Conservation (phyloP, 2,329 filamentous ascomycete species). For the Ophiostoma novo-ulmi region DNA sequence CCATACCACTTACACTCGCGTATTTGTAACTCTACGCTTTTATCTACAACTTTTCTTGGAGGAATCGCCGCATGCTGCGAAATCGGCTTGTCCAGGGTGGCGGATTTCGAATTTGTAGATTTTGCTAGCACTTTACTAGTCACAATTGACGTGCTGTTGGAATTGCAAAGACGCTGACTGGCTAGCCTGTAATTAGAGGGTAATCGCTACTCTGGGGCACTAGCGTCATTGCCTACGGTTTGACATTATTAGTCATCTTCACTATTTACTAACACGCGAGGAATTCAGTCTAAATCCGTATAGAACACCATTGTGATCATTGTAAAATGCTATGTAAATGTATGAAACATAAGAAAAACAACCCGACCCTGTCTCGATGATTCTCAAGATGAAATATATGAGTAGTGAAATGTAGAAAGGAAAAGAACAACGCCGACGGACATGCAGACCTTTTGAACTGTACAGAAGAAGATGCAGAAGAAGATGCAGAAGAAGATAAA, state of each 20-base stretch:
- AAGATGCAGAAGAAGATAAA: not conserved
- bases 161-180: constrained; percentile 22
- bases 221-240: not conserved
- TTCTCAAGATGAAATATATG: not conserved
- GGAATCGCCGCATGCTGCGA: constrained; percentile 21
- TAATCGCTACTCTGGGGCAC: not conserved
- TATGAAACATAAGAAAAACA: not conserved
- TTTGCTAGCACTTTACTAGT: not conserved
- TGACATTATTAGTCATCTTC: not conserved
- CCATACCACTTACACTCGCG: constrained; percentile 3
- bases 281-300: too few species aligned
- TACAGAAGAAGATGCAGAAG: not conserved
- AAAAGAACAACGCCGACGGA: constrained; percentile 2
- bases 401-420: not conserved
- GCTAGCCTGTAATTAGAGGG: constrained; percentile 9
- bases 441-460: not conserved
- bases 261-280: not conserved
- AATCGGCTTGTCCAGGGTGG: constrained; percentile 23
- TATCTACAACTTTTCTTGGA: not conserved
- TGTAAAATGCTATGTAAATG: not conserved
- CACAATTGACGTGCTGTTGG: not conserved
- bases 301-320: not conserved
- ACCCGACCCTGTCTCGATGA: not conserved
- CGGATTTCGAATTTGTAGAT: constrained; percentile 17
- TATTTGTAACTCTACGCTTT: not conserved